Conservation (phyloP, 2,329 filamentous ascomycete species). For the Massarina eburnea region DNA sequence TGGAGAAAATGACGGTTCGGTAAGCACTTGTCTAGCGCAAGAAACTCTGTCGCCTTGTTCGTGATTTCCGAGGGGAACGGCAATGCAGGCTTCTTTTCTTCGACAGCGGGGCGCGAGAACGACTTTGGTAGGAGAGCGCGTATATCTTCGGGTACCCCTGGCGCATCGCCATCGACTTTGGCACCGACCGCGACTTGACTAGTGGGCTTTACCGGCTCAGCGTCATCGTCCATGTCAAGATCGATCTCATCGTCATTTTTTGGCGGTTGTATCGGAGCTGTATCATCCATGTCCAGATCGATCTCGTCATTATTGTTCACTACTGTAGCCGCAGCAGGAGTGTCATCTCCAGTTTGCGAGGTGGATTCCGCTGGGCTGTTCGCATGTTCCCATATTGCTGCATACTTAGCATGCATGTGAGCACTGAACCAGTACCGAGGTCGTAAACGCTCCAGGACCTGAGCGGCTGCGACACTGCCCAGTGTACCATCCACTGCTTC, state of each 20-base stretch:
- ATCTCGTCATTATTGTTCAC: conserved; percentile 54
- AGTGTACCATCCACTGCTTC: conserved; percentile 76
- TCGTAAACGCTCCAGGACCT: conserved; percentile 77
- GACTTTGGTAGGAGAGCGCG: conserved; percentile 75
- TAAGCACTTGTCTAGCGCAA: conserved; percentile 90
- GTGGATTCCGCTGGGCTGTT: conserved; percentile 27
- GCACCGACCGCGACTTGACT: neutral
- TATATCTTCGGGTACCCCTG: conserved; percentile 62
- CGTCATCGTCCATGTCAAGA: conserved; percentile 45
- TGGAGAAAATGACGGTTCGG: conserved; percentile 81
- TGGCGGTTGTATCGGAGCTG: conserved; percentile 31
- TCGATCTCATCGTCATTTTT: conserved; percentile 43
- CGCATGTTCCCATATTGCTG: conserved; percentile 61
- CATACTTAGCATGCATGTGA: conserved; percentile 87
- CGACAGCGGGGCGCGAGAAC: conserved; percentile 53
- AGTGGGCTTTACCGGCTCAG: conserved; percentile 13
- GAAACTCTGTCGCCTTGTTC: conserved; percentile 79
- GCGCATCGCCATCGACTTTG: neutral
- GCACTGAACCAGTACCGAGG: conserved; percentile 88
- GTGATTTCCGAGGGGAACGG: conserved; percentile 71
- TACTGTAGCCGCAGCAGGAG: conserved; percentile 25
- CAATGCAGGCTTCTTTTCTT: conserved; percentile 29
- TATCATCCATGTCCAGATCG: conserved; percentile 59
- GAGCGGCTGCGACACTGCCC: conserved; percentile 76
- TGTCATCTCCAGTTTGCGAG: conserved; percentile 15